These are phyloP conservation scores for Lipomyces yarrowii DNA, from an alignment of 1,139 yeast genomes.

Conservation along the genomic window DNA sequence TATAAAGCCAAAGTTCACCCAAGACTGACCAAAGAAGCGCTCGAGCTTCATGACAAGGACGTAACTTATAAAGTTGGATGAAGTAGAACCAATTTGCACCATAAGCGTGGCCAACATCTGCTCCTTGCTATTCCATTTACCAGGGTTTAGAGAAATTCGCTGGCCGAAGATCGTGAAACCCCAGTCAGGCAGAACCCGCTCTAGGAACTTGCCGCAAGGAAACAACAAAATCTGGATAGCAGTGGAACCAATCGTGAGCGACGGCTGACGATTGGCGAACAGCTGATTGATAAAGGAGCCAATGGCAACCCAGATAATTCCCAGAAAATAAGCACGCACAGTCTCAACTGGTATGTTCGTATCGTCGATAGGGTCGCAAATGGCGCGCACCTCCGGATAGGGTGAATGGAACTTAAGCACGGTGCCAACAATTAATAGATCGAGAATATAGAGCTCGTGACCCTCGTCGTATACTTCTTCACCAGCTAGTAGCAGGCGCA, in stretches of 20 bases:
- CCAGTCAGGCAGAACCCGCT: conserved; percentile 52
- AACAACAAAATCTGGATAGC: conserved; percentile 54
- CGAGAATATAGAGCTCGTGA: conserved; percentile 20
- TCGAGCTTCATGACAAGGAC: conserved; percentile 62
- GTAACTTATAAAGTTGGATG: conserved; percentile 60
- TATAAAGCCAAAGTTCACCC: conserved; percentile 1
- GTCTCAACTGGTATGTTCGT: conserved; percentile 60
- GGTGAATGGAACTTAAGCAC: conserved; percentile 49
- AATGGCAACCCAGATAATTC: conserved; percentile 58
- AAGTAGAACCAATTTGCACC: conserved; percentile 48
- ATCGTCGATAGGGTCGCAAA: conserved; percentile 66
- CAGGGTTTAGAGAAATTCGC: conserved; percentile 54
- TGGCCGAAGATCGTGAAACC: conserved; percentile 48
- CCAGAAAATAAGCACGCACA: conserved; percentile 58
- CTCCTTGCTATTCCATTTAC: conserved; percentile 68
- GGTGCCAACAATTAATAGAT: conserved; percentile 18
- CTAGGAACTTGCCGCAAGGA: conserved; percentile 50
- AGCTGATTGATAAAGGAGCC: conserved; percentile 65
- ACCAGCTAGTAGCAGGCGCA: conserved; percentile 14
- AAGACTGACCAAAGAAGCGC: conserved; percentile 48
- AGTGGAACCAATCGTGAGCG: conserved; percentile 55
- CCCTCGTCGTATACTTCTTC: conserved; percentile 19
- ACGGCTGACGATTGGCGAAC: conserved; percentile 62
- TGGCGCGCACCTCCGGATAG: conserved; percentile 69
- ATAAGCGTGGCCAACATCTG: conserved; percentile 63